phyloP scores from a whole-genome alignment of 768 basidiomycete genomes.

The Mycena haematopus region DNA sequence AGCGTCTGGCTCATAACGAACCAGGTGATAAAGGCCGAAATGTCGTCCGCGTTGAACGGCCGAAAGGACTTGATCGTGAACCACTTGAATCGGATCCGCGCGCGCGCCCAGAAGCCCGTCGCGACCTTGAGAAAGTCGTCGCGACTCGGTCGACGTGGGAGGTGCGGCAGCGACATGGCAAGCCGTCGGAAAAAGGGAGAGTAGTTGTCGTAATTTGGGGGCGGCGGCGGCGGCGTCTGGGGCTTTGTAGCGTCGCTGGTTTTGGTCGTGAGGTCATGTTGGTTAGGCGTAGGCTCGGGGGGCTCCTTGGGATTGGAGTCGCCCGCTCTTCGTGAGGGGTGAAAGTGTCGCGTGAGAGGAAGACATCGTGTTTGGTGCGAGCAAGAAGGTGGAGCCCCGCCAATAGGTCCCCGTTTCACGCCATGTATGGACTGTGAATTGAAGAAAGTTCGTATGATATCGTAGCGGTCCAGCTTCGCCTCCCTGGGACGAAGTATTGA shows the following conservation, averaged over 20 bases:
- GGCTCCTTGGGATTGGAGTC: conserved; percentile 18
- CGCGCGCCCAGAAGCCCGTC: conserved; percentile 88
- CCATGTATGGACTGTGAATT: conserved; percentile 35
- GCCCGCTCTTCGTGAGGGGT: conserved; percentile 20
- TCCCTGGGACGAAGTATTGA: conserved; percentile 26
- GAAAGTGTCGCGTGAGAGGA: conserved; percentile 18
- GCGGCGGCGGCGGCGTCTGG: conserved; percentile 34
- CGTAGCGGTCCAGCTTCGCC: conserved; percentile 60
- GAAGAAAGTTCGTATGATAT: conserved; percentile 65
- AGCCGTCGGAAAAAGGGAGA: conserved; percentile 83
- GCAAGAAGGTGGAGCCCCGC: neutral
- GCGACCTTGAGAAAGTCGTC: conserved; percentile 90
- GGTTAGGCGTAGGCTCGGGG: conserved; percentile 14
- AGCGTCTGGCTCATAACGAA: conserved; percentile 94
- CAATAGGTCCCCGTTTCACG: conserved; percentile 16
- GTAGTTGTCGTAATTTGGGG: conserved; percentile 67
- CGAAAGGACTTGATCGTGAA: conserved; percentile 94
- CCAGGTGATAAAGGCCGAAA: conserved; percentile 95
- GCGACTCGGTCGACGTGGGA: conserved; percentile 74
- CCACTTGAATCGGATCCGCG: conserved; percentile 96
- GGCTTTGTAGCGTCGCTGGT: conserved; percentile 3
- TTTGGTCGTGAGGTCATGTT: conserved; percentile 17
- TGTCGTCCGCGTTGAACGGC: conserved; percentile 94
- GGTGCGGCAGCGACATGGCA: conserved; percentile 77
- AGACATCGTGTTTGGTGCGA: neutral